Evolutionary conservation across 176 grass and related monocot genomes (phyloP).

Genomic region (Phragmites australis): DNA sequence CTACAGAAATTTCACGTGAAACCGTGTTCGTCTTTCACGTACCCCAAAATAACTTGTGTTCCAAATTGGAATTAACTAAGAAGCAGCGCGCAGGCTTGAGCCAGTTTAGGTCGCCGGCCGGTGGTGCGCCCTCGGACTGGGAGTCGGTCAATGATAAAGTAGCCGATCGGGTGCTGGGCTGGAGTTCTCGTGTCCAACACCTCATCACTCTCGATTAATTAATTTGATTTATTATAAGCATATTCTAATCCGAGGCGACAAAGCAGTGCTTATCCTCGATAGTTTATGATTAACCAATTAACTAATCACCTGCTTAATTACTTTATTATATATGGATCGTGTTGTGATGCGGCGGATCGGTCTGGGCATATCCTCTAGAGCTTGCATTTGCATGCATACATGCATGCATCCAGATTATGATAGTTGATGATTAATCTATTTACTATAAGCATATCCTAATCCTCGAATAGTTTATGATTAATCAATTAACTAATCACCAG

Average conservation of each 20-base stretch:
- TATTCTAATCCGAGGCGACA: too few species aligned
- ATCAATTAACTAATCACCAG: background rate
- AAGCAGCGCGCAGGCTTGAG: too few species aligned
- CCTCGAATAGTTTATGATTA: background rate
- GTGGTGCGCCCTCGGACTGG: background rate
- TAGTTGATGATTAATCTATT: too few species aligned
- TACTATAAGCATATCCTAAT: background rate
- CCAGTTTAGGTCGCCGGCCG: background rate
- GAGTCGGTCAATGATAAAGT: background rate
- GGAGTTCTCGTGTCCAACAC: background rate
- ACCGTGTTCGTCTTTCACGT: too few species aligned
- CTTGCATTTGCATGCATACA: too few species aligned
- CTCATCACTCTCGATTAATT: background rate
- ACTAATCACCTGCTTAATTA: background rate
- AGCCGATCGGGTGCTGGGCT: background rate
- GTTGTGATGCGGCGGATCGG: conserved; percentile 38
- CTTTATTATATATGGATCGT: background rate
- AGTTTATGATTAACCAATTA: background rate
- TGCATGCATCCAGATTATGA: background rate
- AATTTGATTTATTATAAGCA: too few species aligned
- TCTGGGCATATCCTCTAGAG: background rate
- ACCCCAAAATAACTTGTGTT: too few species aligned
- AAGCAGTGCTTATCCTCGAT: too few species aligned
- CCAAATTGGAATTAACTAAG: too few species aligned
- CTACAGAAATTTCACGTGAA: too few species aligned